Evolutionary conservation across 345 rosid species (phyloP).

Genomic region (Camelina hispida): DNA sequence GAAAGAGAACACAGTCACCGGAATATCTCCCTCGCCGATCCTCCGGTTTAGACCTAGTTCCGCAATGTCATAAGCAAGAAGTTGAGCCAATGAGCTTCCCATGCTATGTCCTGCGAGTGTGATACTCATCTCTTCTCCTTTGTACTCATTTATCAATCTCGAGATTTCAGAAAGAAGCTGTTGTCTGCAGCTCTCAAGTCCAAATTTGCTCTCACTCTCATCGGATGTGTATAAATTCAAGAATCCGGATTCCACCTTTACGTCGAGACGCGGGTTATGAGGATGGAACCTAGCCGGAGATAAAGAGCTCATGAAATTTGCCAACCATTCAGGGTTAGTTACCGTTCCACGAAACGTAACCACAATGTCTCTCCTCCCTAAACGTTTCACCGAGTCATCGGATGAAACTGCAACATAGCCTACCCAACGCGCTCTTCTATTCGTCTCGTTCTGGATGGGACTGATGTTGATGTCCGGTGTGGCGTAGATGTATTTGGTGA

Average conservation of each 20-base stretch:
- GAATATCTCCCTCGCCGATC: conserved; percentile 27
- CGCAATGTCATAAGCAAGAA: conserved; percentile 78
- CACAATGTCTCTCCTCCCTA: conserved; percentile 80
- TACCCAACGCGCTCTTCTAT: conserved; percentile 66
- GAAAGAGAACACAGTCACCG: conserved; percentile 73
- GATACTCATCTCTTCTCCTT: conserved; percentile 71
- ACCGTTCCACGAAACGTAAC: conserved; percentile 80
- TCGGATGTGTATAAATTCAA: conserved; percentile 80
- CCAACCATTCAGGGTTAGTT: conserved; percentile 76
- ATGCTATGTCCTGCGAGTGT: conserved; percentile 85
- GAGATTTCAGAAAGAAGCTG: conserved; percentile 85
- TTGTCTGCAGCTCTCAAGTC: conserved; percentile 75
- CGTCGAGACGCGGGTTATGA: conserved; percentile 57
- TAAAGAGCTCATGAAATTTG: conserved; percentile 78
- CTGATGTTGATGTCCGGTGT: conserved; percentile 64
- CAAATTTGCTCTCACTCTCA: conserved; percentile 64
- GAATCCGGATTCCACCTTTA: conserved; percentile 85
- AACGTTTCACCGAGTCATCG: conserved; percentile 48
- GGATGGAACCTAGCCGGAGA: conserved; percentile 78
- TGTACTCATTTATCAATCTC: conserved; percentile 54
- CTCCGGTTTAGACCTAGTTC: conserved; percentile 64
- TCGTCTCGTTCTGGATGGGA: conserved; percentile 55
- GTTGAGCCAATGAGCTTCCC: conserved; percentile 88
- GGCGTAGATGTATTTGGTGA: conserved; percentile 87
- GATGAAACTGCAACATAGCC: conserved; percentile 77